A percentile compares a stretch with the other conserved stretches of the same genome.
Evolutionary conservation across 352 stramenopile species (phyloP).

Genomic region (Phytophthora cactorum): DNA sequence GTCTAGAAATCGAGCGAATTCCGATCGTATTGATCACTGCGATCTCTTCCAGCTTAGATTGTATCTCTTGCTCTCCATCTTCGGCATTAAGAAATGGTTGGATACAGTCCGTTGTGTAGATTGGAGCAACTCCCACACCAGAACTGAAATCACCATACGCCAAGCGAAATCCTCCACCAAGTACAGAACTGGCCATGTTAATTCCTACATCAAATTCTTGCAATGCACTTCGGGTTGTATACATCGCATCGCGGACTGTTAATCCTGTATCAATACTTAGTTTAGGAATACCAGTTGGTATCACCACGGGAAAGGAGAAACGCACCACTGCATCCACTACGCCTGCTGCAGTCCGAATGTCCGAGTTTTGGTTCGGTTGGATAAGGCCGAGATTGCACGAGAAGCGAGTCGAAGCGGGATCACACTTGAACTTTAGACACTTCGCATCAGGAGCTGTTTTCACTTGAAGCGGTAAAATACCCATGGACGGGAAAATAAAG

Average conservation of each 20-base stretch:
- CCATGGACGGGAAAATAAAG: constrained; percentile 60
- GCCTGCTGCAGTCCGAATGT: constrained; percentile 46
- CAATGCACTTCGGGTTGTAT: constrained; percentile 48
- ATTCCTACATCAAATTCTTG: constrained; percentile 74
- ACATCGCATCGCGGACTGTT: constrained; percentile 38
- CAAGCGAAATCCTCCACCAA: constrained; percentile 56
- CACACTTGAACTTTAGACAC: constrained; percentile 52
- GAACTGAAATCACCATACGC: constrained; percentile 63
- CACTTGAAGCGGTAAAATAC: constrained; percentile 49
- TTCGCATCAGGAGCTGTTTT: constrained; percentile 7
- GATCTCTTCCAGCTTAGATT: constrained; percentile 44
- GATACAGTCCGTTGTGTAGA: constrained; percentile 60
- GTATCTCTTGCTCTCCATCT: constrained; percentile 53
- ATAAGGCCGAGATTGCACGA: constrained; percentile 47
- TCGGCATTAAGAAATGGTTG: constrained; percentile 44
- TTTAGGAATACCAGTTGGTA: constrained; percentile 37
- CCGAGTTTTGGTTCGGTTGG: constrained; percentile 50
- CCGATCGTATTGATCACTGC: constrained; percentile 63
- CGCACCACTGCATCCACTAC: constrained; percentile 56
- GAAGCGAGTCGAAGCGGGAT: constrained; percentile 16
- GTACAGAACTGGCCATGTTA: constrained; percentile 47
- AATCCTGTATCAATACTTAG: constrained; percentile 52
- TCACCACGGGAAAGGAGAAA: constrained; percentile 58
- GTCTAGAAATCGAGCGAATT: constrained; percentile 39
- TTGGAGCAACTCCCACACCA: constrained; percentile 28